These are phyloP conservation scores for Boeremia lycopersici DNA, from an alignment of 2,329 filamentous ascomycete genomes.

Conservation along the genomic window DNA sequence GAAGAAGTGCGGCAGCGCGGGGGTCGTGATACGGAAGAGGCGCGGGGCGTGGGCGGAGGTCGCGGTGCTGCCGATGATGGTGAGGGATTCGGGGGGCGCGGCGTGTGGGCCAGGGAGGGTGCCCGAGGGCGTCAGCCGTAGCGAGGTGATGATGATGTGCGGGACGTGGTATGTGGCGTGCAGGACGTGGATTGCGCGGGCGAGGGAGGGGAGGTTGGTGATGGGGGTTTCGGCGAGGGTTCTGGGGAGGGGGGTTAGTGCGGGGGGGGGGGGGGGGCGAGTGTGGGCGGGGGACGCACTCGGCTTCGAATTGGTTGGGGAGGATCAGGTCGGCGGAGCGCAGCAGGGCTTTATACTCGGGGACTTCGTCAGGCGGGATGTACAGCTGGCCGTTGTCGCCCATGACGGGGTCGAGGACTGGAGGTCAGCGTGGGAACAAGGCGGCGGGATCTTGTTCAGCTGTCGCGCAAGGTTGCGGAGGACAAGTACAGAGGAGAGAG, in stretches of 20 bases:
- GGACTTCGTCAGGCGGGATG: conserved; percentile 88
- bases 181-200: conserved; percentile 74
- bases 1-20: conserved; percentile 90
- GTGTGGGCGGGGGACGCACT: conserved; percentile 72
- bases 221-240: conserved; percentile 86
- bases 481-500: conserved; percentile 77
- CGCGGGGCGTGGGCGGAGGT: conserved; percentile 69
- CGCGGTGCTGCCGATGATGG: conserved; percentile 78
- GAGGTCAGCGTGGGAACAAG: conserved; percentile 26
- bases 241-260: conserved; percentile 52
- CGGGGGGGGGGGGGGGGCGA: neutral
- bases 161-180: conserved; percentile 79
- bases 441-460: conserved; percentile 46
- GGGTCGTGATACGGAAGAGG: conserved; percentile 87
- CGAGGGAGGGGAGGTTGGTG: conserved; percentile 72
- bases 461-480: conserved; percentile 74
- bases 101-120: neutral
- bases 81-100: conserved; percentile 55
- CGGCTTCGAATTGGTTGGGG: conserved; percentile 96
- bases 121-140: conserved; percentile 63
- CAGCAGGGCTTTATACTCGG: conserved; percentile 82
- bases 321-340: conserved; percentile 86
- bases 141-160: conserved; percentile 91
- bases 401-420: conserved; percentile 95
- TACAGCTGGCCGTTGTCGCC: conserved; percentile 93